Percentiles rank a stretch among this genome's conserved stretches.
Conservation (phyloP, 805 yeast genomes). For the Wilhelminamyces savonicus region DNA sequence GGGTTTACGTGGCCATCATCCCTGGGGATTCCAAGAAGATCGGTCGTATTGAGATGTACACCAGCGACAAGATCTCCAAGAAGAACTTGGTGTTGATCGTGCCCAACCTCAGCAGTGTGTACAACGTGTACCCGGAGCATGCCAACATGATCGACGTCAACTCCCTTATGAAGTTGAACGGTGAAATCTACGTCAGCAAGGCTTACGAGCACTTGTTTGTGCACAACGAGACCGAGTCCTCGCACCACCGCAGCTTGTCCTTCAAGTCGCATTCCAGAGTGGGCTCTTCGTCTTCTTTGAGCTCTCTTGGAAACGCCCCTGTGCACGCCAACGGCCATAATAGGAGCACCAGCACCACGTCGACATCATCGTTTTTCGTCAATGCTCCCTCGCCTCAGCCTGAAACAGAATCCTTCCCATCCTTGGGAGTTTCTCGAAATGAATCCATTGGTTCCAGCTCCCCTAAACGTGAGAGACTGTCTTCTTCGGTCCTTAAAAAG, state of each 20-base stretch:
- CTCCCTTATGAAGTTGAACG: slow-evolving; percentile 49
- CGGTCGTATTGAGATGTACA: slow-evolving; percentile 51
- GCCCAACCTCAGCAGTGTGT: slow-evolving; percentile 37
- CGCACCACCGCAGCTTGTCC: slow-evolving; percentile 7
- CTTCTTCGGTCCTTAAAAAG: slow-evolving; percentile 18
- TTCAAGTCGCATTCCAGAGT: slow-evolving; percentile 10
- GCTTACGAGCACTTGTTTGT: slow-evolving; percentile 26
- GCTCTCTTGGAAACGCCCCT: no score
- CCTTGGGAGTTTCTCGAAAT: slow-evolving; percentile 1
- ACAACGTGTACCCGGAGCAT: slow-evolving; percentile 55
- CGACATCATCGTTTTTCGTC: slow-evolving; percentile 25
- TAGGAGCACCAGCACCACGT: slow-evolving; percentile 15
- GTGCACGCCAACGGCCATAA: slow-evolving; percentile 7
- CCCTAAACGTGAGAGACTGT: not conserved
- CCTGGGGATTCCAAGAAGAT: slow-evolving; percentile 41
- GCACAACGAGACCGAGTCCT: slow-evolving; percentile 13
- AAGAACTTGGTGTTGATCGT: slow-evolving; percentile 48
- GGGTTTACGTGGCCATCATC: slow-evolving; percentile 43
- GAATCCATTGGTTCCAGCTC: not conserved
- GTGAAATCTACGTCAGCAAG: slow-evolving; percentile 46
- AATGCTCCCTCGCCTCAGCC: slow-evolving; percentile 16
- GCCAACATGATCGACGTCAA: slow-evolving; percentile 52
- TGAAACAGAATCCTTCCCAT: slow-evolving; percentile 1
- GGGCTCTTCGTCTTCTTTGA: slow-evolving; percentile 12
- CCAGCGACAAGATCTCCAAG: slow-evolving; percentile 41